Evolutionary conservation across 176 grass and related monocot genomes (phyloP).

Genomic region (Tillandsia fasciculata): DNA sequence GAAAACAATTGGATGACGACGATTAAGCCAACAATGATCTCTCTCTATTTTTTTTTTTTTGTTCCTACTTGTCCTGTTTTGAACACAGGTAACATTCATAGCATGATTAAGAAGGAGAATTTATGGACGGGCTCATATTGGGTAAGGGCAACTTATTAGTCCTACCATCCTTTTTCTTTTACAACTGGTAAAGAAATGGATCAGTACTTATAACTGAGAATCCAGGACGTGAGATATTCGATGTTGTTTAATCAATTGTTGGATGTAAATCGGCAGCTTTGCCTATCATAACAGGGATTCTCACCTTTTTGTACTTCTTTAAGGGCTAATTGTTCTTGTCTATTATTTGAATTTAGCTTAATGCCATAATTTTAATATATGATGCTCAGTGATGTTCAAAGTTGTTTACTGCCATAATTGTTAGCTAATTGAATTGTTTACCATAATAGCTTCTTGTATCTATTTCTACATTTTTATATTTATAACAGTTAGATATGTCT

Average conservation of each 20-base stretch:
- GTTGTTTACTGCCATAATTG: neutral
- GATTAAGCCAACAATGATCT: neutral
- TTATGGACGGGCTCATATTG: slow-evolving; percentile 92
- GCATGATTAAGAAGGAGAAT: slow-evolving; percentile 58
- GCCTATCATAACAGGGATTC: neutral
- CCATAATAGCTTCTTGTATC: neutral
- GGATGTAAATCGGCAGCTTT: neutral
- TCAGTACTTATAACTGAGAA: neutral
- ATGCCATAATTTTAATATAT: neutral
- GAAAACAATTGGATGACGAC: neutral
- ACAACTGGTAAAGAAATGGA: neutral
- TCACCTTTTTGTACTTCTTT: neutral
- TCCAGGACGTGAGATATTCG: neutral
- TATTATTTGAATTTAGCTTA: neutral
- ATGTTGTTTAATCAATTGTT: neutral
- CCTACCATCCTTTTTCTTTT: neutral
- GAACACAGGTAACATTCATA: slow-evolving; percentile 60
- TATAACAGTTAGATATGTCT: no score
- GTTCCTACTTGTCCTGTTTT: neutral
- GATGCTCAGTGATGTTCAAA: neutral
- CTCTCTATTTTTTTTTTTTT: neutral
- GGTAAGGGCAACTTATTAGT: slow-evolving; percentile 30
- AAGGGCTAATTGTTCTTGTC: neutral
- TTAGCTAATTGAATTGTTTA: neutral
- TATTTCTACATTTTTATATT: no score